These are phyloP conservation scores for Heterobasidion irregulare DNA, from an alignment of 1,284 basidiomycete species.

Conservation along the genomic window DNA sequence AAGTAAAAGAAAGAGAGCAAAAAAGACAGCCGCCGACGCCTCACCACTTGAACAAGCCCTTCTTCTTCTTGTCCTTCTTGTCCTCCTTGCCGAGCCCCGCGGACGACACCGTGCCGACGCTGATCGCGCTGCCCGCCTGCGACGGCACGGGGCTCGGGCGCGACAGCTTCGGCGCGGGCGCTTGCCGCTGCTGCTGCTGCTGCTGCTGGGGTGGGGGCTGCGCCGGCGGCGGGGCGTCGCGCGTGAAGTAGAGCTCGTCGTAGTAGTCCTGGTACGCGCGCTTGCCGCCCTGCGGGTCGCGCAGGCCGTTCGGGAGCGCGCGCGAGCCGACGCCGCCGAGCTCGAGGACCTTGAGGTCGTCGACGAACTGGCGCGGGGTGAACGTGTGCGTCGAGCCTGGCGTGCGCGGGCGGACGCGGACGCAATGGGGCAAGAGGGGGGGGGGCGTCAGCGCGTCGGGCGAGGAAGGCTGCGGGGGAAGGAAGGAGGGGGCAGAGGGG, in stretches of 20 bases:
- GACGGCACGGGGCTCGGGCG: constrained; percentile 30
- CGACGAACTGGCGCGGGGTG: constrained; percentile 81
- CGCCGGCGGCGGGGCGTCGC: constrained; percentile 46
- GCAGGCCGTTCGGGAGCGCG: constrained; percentile 65
- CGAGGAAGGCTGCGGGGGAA: background rate
- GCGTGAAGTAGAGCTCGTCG: constrained; percentile 69
- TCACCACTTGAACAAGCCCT: constrained; percentile 55
- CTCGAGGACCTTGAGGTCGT: constrained; percentile 80
- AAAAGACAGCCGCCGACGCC: too few relatives aligned
- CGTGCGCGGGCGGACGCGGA: background rate
- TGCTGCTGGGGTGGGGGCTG: constrained; percentile 16
- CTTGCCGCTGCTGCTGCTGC: constrained; percentile 16
- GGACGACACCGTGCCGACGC: constrained; percentile 34
- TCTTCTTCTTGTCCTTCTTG: constrained; percentile 54
- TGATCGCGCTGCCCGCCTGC: constrained; percentile 41
- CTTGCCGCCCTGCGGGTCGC: constrained; percentile 39
- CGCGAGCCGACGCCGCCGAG: constrained; percentile 69
- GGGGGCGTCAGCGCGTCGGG: background rate
- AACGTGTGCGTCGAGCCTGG: constrained; percentile 85
- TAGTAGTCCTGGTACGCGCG: constrained; percentile 62
- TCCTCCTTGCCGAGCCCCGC: constrained; percentile 9
- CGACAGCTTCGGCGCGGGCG: constrained; percentile 14
- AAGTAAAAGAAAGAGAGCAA: too few relatives aligned
- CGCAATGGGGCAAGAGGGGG: background rate
- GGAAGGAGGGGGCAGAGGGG: background rate